These are phyloP conservation scores for Marasmius fiardii DNA, from an alignment of 1,284 basidiomycete genomes.

Conservation along the genomic window DNA sequence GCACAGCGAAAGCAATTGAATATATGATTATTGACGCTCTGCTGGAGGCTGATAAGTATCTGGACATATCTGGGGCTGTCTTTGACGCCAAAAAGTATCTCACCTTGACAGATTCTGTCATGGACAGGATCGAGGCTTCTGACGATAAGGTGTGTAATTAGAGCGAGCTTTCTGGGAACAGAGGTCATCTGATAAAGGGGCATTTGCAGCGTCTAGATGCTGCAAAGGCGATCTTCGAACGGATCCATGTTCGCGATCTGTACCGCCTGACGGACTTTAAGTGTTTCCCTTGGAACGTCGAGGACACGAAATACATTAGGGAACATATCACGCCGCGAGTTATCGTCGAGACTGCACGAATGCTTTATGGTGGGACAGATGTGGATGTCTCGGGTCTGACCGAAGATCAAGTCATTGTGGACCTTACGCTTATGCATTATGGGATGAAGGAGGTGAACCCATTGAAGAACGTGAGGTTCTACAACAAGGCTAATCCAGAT, in stretches of 20 bases:
- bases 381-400: constrained; percentile 34
- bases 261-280: constrained; percentile 71
- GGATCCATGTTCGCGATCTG: constrained; percentile 58
- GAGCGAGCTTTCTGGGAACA: too few relatives aligned
- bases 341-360: constrained; percentile 51
- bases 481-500: constrained; percentile 61
- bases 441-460: constrained; percentile 73
- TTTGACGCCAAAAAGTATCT: constrained; percentile 56
- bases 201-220: constrained; percentile 49
- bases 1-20: constrained; percentile 69
- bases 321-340: constrained; percentile 45
- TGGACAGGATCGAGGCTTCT: constrained; percentile 53
- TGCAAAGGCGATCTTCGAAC: constrained; percentile 55
- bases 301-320: constrained; percentile 34
- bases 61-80: constrained; percentile 59
- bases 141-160: constrained; percentile 38
- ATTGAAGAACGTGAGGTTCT: constrained; percentile 65
- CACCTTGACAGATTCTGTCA: constrained; percentile 64
- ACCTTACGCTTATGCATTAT: constrained; percentile 62
- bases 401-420: constrained; percentile 58
- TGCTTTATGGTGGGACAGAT: constrained; percentile 15
- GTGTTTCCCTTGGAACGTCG: constrained; percentile 44
- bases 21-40: constrained; percentile 78
- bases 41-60: constrained; percentile 54
- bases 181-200: neutral